Conservation (phyloP, 2,329 filamentous ascomycete genomes). For the Claviceps africana region DNA sequence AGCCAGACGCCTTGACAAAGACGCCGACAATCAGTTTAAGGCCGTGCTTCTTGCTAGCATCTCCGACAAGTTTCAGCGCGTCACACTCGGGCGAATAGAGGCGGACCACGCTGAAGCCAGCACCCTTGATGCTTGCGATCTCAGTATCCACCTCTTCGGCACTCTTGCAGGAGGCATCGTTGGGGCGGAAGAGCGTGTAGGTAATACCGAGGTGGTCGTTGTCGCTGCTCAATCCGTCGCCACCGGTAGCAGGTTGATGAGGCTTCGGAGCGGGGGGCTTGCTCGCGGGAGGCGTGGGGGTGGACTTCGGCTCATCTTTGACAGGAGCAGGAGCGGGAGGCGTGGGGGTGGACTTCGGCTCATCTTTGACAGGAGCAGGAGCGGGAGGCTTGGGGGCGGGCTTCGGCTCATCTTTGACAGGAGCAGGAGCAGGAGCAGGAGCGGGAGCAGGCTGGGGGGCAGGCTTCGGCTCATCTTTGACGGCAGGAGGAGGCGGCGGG, state of each 20-base stretch:
- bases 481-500: conserved; percentile 7
- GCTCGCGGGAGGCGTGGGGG: too few species aligned
- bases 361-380: conserved; percentile 4
- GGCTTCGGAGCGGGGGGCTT: neutral
- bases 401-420: neutral
- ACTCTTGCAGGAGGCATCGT: conserved; percentile 49
- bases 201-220: conserved; percentile 58
- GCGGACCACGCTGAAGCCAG: conserved; percentile 59
- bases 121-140: conserved; percentile 44
- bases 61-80: conserved; percentile 61
- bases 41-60: conserved; percentile 54
- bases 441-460: too few species aligned
- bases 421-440: neutral
- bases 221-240: conserved; percentile 21
- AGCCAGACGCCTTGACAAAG: conserved; percentile 58
- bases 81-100: conserved; percentile 88
- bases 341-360: too few species aligned
- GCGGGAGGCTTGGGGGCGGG: neutral
- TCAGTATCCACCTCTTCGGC: conserved; percentile 43
- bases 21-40: conserved; percentile 76
- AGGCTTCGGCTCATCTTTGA: conserved; percentile 7
- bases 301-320: conserved; percentile 5
- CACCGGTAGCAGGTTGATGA: too few species aligned
- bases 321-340: conserved; percentile 9
- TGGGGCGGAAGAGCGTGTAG: conserved; percentile 58